A percentile compares a stretch with the other conserved stretches of the same genome.
Conservation (phyloP, 2,329 filamentous ascomycete genomes). For the Didymella keratinophila region DNA sequence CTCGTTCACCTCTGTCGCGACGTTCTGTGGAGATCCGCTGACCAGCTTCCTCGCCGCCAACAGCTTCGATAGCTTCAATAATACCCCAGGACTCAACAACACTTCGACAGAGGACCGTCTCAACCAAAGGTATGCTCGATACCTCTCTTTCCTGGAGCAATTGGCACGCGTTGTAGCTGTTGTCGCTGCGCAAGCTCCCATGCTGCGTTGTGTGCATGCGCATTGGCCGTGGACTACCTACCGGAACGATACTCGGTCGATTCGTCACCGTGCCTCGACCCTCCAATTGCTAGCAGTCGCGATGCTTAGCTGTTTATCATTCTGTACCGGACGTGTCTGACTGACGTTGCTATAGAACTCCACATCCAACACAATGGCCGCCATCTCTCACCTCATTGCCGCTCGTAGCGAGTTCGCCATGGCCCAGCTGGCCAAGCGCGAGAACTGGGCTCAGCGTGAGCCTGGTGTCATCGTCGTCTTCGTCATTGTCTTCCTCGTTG, state of each 20-base stretch:
- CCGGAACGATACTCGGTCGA: conserved; percentile 17
- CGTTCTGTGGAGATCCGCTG: conserved; percentile 40
- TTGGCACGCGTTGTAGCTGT: conserved; percentile 23
- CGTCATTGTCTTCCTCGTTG: conserved; percentile 66
- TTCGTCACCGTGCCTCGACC: conserved; percentile 14
- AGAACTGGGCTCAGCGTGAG: conserved; percentile 65
- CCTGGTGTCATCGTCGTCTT: conserved; percentile 70
- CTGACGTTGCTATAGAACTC: conserved; percentile 31
- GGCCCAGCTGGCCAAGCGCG: conserved; percentile 60
- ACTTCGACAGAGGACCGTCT: conserved; percentile 30
- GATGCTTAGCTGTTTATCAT: conserved; percentile 2
- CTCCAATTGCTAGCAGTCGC: conserved; percentile 6
- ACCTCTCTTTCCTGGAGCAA: conserved; percentile 25
- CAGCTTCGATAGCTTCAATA: conserved; percentile 36
- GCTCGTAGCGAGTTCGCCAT: conserved; percentile 49
- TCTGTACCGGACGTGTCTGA: conserved; percentile 19
- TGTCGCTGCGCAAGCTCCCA: conserved; percentile 20
- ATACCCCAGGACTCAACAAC: conserved; percentile 26
- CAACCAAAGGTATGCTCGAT: conserved; percentile 45
- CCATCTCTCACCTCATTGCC: conserved; percentile 47
- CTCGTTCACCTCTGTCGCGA: conserved; percentile 33
- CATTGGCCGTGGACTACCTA: conserved; percentile 20
- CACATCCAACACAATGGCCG: conserved; percentile 46
- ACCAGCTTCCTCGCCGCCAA: conserved; percentile 40
- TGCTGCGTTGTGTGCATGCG: conserved; percentile 8